Evolutionary conservation across 2,329 filamentous ascomycete species (phyloP).

Genomic region (Penicillium glabrum): DNA sequence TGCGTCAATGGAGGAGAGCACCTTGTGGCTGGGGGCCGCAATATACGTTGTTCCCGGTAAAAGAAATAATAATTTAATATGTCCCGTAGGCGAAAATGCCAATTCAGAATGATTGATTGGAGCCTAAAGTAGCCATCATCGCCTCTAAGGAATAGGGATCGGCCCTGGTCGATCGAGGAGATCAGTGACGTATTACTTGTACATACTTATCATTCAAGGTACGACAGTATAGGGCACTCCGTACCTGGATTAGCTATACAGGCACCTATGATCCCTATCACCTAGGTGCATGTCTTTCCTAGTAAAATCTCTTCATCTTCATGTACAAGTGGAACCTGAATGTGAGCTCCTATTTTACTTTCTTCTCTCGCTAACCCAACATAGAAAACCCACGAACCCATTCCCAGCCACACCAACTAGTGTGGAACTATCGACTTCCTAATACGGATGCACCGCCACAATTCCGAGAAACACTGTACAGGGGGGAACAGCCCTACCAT

Average conservation of each 20-base stretch:
- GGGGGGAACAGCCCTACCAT: not conserved
- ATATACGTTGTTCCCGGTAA: not conserved
- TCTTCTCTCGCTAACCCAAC: not conserved
- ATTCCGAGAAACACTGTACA: constrained; percentile 1
- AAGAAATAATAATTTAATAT: not conserved
- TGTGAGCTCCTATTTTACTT: not conserved
- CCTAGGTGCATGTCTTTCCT: too few species aligned
- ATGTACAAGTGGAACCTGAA: not conserved
- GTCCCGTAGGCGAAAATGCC: not conserved
- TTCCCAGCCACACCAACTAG: not conserved
- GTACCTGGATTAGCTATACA: not conserved
- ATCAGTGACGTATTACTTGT: constrained; percentile 23
- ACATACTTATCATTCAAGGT: not conserved
- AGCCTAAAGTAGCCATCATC: not conserved
- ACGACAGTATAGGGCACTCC: not conserved
- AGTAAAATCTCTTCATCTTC: too few species aligned
- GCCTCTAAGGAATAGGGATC: constrained; percentile 11
- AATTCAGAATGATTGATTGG: not conserved
- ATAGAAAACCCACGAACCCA: not conserved
- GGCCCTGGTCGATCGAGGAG: constrained; percentile 18
- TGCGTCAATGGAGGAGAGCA: constrained; percentile 23
- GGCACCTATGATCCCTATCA: too few species aligned
- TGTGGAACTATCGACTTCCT: constrained; percentile 7
- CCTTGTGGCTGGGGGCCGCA: constrained; percentile 21
- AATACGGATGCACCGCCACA: constrained; percentile 4